Percentiles rank a stretch among this genome's conserved stretches.
phyloP scores from a whole-genome alignment of 129 eudicot genomes.

The sunflower (Helianthus annuus) region HanXRQr2.0-SUNRISE NC_035443.2:171801981-171802480 shows the following conservation, averaged over 20 bases:
- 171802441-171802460: not conserved
- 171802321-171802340: conserved; percentile 11
- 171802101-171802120: not conserved
- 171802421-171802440: conserved; percentile 11
- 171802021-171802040: not conserved
- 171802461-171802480: not conserved
- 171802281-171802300: conserved; percentile 1
- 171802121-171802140: not conserved
- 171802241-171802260: not conserved
- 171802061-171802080: not conserved
- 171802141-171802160: not conserved
- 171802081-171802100: not conserved
- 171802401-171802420: conserved; percentile 42
- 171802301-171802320: conserved; percentile 1
- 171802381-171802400: conserved; percentile 44
- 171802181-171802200: not conserved
- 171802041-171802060: not conserved
- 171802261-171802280: conserved; percentile 5
- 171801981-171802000: no score
- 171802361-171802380: conserved; percentile 38
- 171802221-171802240: not conserved
- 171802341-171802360: conserved; percentile 32
- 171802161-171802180: conserved; percentile 1
- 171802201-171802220: conserved; percentile 2
- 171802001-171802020: not conserved